Percentiles rank a stretch among this genome's conserved stretches.
Evolutionary conservation across 768 basidiomycete genomes (phyloP).

Genomic region (Tylopilus vinaceipallidus): DNA sequence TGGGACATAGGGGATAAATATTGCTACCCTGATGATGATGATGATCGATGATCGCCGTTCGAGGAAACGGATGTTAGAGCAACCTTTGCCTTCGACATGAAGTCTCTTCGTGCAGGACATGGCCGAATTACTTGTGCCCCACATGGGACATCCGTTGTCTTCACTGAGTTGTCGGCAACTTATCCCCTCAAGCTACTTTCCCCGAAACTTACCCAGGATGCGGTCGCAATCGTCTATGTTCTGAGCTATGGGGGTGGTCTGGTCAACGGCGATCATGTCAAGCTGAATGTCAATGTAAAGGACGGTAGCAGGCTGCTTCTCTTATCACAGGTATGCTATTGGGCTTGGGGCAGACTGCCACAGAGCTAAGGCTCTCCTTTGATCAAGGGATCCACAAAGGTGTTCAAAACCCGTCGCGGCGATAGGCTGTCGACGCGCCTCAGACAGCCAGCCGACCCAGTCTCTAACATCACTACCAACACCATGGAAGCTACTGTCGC

Average conservation of each 20-base stretch:
- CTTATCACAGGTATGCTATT: conserved; percentile 72
- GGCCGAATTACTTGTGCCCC: conserved; percentile 56
- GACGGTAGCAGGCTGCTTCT: conserved; percentile 60
- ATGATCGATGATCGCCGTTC: conserved; percentile 18
- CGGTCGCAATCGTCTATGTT: conserved; percentile 71
- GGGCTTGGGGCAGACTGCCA: neutral
- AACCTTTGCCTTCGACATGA: neutral
- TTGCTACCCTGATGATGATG: conserved; percentile 25
- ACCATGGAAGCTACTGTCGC: conserved; percentile 57
- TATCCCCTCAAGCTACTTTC: conserved; percentile 91
- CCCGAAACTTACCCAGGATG: conserved; percentile 49
- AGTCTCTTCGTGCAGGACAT: conserved; percentile 37
- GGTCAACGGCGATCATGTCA: conserved; percentile 78
- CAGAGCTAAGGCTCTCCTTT: conserved; percentile 1
- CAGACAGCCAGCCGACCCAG: conserved; percentile 8
- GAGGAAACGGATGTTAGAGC: neutral
- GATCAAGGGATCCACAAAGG: conserved; percentile 84
- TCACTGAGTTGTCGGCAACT: conserved; percentile 72
- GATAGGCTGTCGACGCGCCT: conserved; percentile 49
- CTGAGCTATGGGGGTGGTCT: conserved; percentile 91
- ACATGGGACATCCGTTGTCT: conserved; percentile 56
- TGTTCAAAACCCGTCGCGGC: conserved; percentile 80
- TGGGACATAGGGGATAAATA: conserved; percentile 34
- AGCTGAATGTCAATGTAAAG: conserved; percentile 60
- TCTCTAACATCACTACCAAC: conserved; percentile 50